A percentile compares a stretch with the other conserved stretches of the same genome.
Conservation (phyloP, 2,329 filamentous ascomycete genomes). For the Aspergillus quadricinctus region DNA sequence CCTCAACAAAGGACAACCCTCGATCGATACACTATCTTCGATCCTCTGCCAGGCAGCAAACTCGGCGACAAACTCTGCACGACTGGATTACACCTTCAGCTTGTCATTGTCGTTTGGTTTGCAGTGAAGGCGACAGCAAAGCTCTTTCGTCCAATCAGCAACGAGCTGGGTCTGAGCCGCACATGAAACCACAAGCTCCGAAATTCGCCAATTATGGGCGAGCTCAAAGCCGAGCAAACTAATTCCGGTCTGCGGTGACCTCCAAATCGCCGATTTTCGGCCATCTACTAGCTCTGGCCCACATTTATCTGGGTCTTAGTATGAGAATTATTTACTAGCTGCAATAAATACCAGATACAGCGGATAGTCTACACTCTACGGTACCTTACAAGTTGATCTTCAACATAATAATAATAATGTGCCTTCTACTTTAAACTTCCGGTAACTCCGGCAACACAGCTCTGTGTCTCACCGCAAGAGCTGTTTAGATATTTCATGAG, state of each 20-base stretch:
- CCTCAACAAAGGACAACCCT: background rate
- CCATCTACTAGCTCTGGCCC: conserved; percentile 12
- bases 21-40: background rate
- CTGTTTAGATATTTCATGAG: conserved; percentile 56
- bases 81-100: conserved; percentile 1
- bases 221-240: conserved; percentile 11
- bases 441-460: background rate
- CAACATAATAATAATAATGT: background rate
- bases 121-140: conserved; percentile 6
- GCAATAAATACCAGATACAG: conserved; percentile 16
- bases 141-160: conserved; percentile 16
- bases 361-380: too few relatives aligned
- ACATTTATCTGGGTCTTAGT: conserved; percentile 16
- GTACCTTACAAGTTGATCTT: conserved; percentile 15
- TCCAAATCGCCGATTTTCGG: conserved; percentile 28
- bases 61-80: background rate
- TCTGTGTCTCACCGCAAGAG: conserved; percentile 10
- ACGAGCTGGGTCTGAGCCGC: conserved; percentile 6
- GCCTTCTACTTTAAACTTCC: background rate
- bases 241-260: conserved; percentile 26
- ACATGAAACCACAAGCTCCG: conserved; percentile 25
- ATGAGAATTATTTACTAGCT: conserved; percentile 29
- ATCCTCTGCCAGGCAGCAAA: background rate
- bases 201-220: conserved; percentile 21
- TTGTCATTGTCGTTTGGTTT: conserved; percentile 9